A percentile compares a stretch with the other conserved stretches of the same genome.
Conservation (phyloP, 306 rosid species). For the Citrullus colocynthis region DNA sequence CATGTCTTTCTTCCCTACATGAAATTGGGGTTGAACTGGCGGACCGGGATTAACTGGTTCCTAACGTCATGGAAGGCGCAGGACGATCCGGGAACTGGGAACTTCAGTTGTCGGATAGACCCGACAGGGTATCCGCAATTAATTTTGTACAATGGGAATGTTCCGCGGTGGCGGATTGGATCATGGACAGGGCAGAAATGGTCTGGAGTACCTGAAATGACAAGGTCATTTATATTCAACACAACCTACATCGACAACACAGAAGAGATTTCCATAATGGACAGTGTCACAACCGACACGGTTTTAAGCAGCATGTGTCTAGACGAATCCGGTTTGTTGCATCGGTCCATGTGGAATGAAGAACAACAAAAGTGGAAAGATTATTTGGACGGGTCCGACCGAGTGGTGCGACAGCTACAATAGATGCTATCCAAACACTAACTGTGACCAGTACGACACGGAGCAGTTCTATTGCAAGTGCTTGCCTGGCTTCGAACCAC, state of each 20-base stretch:
- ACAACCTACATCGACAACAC: not conserved
- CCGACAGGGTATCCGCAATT: slow-evolving; percentile 28
- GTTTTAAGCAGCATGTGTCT: not conserved
- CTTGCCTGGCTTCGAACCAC: slow-evolving; percentile 52
- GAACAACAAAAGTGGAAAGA: slow-evolving; percentile 21
- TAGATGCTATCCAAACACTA: slow-evolving; percentile 21
- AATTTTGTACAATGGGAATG: not conserved
- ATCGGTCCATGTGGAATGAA: slow-evolving; percentile 24
- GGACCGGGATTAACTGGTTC: not conserved
- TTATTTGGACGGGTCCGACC: slow-evolving; percentile 25
- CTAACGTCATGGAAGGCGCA: not conserved
- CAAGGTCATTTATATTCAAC: not conserved
- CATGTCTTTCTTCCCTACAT: not conserved
- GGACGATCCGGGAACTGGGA: slow-evolving; percentile 40
- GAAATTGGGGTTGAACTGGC: not conserved
- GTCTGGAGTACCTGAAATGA: slow-evolving; percentile 20
- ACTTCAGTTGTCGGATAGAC: slow-evolving; percentile 8
- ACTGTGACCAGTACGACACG: slow-evolving; percentile 27
- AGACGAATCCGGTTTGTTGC: slow-evolving; percentile 20
- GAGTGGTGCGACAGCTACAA: slow-evolving; percentile 25
- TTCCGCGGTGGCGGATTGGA: slow-evolving; percentile 5
- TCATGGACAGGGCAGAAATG: slow-evolving; percentile 6
- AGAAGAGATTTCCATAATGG: not conserved
- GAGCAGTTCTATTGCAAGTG: slow-evolving; percentile 34
- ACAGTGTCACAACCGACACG: slow-evolving; percentile 9